These are phyloP conservation scores for Tetrapisispora nanseiensis DNA, from an alignment of 805 yeast genomes.

Conservation along the genomic window DNA sequence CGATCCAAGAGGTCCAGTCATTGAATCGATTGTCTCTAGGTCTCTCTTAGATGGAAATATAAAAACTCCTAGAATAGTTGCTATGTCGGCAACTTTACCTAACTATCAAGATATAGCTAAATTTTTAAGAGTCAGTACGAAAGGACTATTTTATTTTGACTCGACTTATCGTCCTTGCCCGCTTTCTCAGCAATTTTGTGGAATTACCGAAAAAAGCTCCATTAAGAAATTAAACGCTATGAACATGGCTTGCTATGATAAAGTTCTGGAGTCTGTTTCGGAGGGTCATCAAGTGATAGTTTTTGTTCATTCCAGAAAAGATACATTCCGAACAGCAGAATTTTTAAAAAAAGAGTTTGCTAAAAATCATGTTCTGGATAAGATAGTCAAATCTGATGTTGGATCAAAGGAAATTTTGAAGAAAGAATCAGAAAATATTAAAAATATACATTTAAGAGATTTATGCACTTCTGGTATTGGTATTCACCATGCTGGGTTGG, in stretches of 20 bases:
- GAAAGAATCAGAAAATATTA: conserved; percentile 50
- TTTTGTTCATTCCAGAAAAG: conserved; percentile 91
- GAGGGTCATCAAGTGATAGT: conserved; percentile 73
- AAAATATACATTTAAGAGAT: conserved; percentile 45
- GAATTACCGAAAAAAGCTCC: conserved; percentile 75
- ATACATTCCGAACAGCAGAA: conserved; percentile 74
- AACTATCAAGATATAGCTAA: conserved; percentile 79
- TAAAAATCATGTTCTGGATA: conserved; percentile 42
- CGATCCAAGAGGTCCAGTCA: conserved; percentile 90
- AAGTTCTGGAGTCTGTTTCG: conserved; percentile 50
- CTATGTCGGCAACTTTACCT: conserved; percentile 88
- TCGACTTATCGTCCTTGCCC: conserved; percentile 88
- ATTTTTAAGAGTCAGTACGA: conserved; percentile 57
- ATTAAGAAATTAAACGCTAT: conserved; percentile 69
- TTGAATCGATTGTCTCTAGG: conserved; percentile 81
- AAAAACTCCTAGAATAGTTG: conserved; percentile 59
- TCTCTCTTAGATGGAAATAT: conserved; percentile 40
- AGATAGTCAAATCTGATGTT: conserved; percentile 36
- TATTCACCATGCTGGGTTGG: conserved; percentile 85
- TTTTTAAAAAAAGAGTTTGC: conserved; percentile 54
- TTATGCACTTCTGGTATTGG: conserved; percentile 69
- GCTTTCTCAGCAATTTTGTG: conserved; percentile 75
- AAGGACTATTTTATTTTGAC: conserved; percentile 73
- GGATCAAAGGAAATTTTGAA: conserved; percentile 55
- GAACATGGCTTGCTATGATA: conserved; percentile 86